Conservation (phyloP, 345 rosid genomes). For the Brassica cretica region DNA sequence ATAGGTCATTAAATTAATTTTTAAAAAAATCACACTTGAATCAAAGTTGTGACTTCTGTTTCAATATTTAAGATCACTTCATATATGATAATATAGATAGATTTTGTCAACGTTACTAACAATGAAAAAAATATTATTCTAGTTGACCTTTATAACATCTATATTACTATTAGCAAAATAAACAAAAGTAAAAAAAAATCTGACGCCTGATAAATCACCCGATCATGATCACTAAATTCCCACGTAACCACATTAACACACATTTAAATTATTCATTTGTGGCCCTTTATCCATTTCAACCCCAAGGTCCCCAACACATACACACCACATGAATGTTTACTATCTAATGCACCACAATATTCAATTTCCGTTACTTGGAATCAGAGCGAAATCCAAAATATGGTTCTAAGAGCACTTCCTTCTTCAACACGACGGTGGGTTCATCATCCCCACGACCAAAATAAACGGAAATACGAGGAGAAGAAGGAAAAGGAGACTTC, state of each 20-base stretch:
- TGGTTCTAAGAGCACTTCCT: constrained; percentile 24
- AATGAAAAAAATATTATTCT: not conserved
- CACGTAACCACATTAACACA: constrained; percentile 30
- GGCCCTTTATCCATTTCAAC: not conserved
- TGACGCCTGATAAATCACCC: constrained; percentile 22
- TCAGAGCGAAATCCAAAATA: not conserved
- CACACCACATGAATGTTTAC: not conserved
- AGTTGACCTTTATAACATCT: not conserved
- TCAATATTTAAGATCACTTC: no score
- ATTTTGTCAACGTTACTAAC: not conserved
- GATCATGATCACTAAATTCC: constrained; percentile 21
- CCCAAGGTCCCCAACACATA: constrained; percentile 24
- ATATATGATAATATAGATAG: no score
- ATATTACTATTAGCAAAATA: no score
- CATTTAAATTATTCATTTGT: constrained; percentile 31
- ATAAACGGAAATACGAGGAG: constrained; percentile 33
- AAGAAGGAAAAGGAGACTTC: constrained; percentile 57
- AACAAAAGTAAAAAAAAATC: not conserved
- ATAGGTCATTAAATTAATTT: no score
- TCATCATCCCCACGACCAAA: constrained; percentile 24
- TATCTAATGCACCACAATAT: not conserved
- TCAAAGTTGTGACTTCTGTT: no score
- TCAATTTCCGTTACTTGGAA: not conserved
- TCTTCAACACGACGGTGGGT: constrained; percentile 23
- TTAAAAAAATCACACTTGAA: no score